Percentiles rank a stretch among this genome's conserved stretches.
Conservation (phyloP, 768 basidiomycete genomes). For the Boletus sp. region DNA sequence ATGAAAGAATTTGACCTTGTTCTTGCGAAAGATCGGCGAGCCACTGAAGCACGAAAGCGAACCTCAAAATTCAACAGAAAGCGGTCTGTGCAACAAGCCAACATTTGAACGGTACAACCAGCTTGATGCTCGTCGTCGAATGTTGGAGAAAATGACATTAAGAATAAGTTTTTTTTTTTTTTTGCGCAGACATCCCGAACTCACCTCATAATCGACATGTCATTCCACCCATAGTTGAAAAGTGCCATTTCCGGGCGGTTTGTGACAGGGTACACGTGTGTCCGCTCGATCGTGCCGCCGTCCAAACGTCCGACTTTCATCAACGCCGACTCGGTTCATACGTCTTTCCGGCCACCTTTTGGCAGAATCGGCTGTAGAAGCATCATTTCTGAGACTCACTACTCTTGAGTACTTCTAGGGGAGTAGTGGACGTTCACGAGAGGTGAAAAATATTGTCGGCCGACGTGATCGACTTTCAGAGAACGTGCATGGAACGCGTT, state of each 20-base stretch:
- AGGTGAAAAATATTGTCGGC: not conserved
- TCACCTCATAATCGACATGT: not conserved
- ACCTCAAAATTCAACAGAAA: no score
- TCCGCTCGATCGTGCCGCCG: not conserved
- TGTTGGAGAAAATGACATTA: not conserved
- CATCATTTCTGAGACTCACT: not conserved
- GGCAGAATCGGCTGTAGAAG: not conserved
- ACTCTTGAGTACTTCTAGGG: not conserved
- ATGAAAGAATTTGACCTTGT: not conserved
- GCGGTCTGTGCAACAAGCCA: not conserved
- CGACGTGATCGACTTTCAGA: not conserved
- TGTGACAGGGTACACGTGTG: not conserved
- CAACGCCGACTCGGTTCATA: not conserved
- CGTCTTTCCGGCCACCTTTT: not conserved
- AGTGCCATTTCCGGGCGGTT: not conserved
- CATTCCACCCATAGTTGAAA: not conserved
- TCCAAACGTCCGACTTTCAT: not conserved
- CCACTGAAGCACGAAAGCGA: not conserved
- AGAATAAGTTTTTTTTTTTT: not conserved
- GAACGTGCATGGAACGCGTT: not conserved
- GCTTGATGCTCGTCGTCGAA: not conserved
- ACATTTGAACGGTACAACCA: not conserved
- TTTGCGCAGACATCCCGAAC: not conserved
- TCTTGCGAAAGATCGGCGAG: not conserved
- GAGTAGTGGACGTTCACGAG: not conserved